Evolutionary conservation across 1,139 yeast genomes (phyloP).

Genomic region (Zhuliangozyma parablackwelliae): DNA sequence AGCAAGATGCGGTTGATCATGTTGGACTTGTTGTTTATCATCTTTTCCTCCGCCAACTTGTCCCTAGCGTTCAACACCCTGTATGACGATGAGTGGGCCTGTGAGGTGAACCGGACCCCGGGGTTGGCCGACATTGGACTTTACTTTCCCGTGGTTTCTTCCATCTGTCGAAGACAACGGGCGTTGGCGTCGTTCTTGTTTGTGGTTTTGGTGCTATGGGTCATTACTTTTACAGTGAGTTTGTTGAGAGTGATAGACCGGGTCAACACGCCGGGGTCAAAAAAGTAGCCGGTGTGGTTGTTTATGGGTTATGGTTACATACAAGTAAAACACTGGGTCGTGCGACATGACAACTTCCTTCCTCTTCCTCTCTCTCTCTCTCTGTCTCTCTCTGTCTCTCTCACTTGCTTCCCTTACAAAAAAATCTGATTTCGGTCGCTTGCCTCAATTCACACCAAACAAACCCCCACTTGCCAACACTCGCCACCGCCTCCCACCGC

Average conservation of each 20-base stretch:
- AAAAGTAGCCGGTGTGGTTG: no score
- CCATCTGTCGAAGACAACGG: constrained; percentile 75
- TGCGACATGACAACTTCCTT: no score
- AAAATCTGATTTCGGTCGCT: no score
- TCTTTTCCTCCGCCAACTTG: constrained; percentile 88
- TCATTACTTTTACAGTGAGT: constrained; percentile 77
- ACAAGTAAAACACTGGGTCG: no score
- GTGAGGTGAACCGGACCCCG: constrained; percentile 31
- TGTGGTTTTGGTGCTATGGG: constrained; percentile 75
- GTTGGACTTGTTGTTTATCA: constrained; percentile 80
- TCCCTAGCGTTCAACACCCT: constrained; percentile 82
- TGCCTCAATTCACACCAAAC: no score
- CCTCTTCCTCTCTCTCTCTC: no score
- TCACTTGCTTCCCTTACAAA: no score
- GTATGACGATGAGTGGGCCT: constrained; percentile 81
- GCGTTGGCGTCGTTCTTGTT: constrained; percentile 77
- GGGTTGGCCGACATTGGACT: constrained; percentile 18
- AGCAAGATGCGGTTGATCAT: constrained; percentile 74
- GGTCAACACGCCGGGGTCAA: constrained; percentile 9
- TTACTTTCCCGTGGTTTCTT: constrained; percentile 28
- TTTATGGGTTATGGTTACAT: no score
- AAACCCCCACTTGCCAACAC: no score
- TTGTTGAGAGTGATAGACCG: constrained; percentile 76
- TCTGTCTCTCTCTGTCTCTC: no score
- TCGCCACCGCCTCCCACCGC: no score